Percentiles rank a stretch among this genome's conserved stretches.
Conservation (phyloP, 352 stramenopile species). For the Globisporangium canariense region DNA sequence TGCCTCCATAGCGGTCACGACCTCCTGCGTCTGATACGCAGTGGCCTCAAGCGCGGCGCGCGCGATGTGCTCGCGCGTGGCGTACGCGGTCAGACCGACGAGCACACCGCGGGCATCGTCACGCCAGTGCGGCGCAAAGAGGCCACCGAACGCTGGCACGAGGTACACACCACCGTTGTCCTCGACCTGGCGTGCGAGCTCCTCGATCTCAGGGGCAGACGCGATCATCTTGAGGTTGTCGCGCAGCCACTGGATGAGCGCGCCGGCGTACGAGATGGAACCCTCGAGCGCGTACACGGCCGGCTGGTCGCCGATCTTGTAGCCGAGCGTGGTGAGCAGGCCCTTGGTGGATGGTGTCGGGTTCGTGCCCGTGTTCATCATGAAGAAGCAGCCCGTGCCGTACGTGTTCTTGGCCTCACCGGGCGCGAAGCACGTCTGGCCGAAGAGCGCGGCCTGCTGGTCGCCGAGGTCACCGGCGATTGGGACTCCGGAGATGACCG, state of each 20-base stretch:
- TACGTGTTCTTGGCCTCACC: slow-evolving; percentile 99
- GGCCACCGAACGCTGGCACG: slow-evolving; percentile 96
- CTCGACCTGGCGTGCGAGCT: slow-evolving; percentile 76
- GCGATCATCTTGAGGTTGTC: slow-evolving; percentile 97
- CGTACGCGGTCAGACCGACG: slow-evolving; percentile 94
- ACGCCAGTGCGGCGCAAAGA: slow-evolving; percentile 97
- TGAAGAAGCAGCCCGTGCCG: slow-evolving; percentile 98
- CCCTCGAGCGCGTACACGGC: slow-evolving; percentile 97
- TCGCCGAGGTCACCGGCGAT: slow-evolving; percentile 95
- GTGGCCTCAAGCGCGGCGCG: slow-evolving; percentile 95
- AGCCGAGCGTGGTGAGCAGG: slow-evolving; percentile 93
- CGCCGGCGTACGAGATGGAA: slow-evolving; percentile 94
- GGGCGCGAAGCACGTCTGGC: slow-evolving; percentile 94
- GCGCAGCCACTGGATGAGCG: slow-evolving; percentile 97
- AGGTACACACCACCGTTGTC: slow-evolving; percentile 98
- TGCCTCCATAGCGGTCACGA: slow-evolving; percentile 93
- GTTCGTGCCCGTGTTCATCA: slow-evolving; percentile 97
- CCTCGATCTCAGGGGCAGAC: slow-evolving; percentile 86
- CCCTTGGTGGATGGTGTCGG: slow-evolving; percentile 89
- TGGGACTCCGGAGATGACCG: slow-evolving; percentile 82
- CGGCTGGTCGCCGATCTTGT: slow-evolving; percentile 77
- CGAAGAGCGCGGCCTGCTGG: slow-evolving; percentile 97
- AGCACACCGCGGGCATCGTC: slow-evolving; percentile 95
- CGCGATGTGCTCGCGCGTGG: slow-evolving; percentile 94
- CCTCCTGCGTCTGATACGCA: slow-evolving; percentile 94